Evolutionary conservation across 495 filamentous ascomycete species (phyloP), one percentile per base, ranked within the genome.

Genomic region (Penicillium parvum): DNA sequence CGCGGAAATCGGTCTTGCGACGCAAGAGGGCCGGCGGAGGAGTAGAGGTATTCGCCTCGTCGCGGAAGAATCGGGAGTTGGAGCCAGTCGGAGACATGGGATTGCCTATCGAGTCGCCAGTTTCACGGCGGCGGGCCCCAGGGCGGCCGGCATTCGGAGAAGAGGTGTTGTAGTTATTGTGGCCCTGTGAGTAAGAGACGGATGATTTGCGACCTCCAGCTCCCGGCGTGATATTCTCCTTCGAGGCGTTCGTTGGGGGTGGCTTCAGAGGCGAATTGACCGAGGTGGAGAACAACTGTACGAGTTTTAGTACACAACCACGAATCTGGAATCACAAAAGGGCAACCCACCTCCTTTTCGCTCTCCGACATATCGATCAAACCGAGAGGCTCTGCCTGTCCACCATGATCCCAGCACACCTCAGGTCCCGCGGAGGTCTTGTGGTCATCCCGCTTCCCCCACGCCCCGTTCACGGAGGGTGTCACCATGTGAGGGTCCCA

Each of bases 201-300:
- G 88, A 95, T 9, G 77, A 68, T 64, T 91, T 94, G 38, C 90
- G 85, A 38, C 78, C 77, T 59, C 75, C 73, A 25, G 74, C 56
- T 32, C 69, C 73, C 14, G 76, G 71, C n/a, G 65, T 67, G 27
- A 67, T 70, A 28, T 72, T 77, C 32, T 94, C 88, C 55, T 95
- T 90, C 49, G 75, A 79, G 34, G 71, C 61, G 43, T 73, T 80
- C 51, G 84, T 85, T 29, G 79, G 78, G 5, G 86, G 88, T 10
- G 86, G 85, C 64, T 96, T 97, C 30, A 96, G 69, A 16, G 88
- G 82, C 10, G 92, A 96, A 60, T 97, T 98, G 52, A 98, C 87
- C 34, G 91, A 90, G 29, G 76, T 75, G 21, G 83, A 66, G 64
- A 97, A 96, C 37, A 85, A 68, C 81, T 89, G 50, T 20, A 39